A percentile compares a stretch with the other conserved stretches of the same genome.
Conservation (phyloP, 176 grass and related monocot species). For the Triticum dicoccoides region DNA sequence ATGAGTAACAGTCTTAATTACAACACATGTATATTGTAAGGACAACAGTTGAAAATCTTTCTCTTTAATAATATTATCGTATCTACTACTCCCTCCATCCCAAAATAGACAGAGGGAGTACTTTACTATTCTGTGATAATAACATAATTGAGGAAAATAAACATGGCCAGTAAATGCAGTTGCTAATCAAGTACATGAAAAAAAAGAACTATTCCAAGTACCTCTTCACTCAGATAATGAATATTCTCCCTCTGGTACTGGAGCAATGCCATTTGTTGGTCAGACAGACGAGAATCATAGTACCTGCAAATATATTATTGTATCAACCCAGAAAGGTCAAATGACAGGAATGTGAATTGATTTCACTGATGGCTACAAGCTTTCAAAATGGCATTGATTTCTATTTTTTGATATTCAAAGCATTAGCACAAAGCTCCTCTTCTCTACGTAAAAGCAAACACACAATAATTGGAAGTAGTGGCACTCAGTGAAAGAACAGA, state of each 20-base stretch:
- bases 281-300: constrained; percentile 79
- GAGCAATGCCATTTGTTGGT: constrained; percentile 96
- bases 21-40: background rate
- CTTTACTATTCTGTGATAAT: background rate
- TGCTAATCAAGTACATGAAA: background rate
- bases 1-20: background rate
- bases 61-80: background rate
- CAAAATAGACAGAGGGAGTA: background rate
- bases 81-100: background rate
- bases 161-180: background rate
- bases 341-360: background rate
- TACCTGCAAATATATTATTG: constrained; percentile 44
- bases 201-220: constrained; percentile 19
- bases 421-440: background rate
- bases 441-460: background rate
- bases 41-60: background rate
- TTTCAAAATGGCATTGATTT: background rate
- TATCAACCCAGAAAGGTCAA: background rate
- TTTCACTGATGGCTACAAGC: background rate
- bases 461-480: background rate
- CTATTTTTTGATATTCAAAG: background rate
- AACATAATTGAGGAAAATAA: background rate
- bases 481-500: background rate
- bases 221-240: constrained; percentile 98
- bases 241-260: constrained; percentile 97